Base-by-base conservation (phyloP, 2,329 filamentous ascomycete genomes). In the Eurotiales sp. region DNA sequence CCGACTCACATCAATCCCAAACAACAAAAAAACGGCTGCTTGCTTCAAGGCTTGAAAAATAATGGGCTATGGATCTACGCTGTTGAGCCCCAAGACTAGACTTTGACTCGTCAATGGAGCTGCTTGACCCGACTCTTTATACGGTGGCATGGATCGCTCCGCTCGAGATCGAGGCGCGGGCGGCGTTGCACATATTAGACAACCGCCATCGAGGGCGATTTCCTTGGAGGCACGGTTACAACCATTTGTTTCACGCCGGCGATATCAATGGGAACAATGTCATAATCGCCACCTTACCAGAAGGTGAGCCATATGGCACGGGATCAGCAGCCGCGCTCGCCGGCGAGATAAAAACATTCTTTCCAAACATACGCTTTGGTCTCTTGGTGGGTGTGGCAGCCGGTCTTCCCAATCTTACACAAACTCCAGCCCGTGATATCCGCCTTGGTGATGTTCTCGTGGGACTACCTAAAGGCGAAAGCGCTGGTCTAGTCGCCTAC, bases 401-500 rank as follows among this genome's bases (percentile, higher is more conserved):
- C 0, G 69, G 69, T 0, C 60, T 72, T 2, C 69, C 66, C 0
- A 57, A 64, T 27, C 53, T 68, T 2, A 44, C 40, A 1, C 29
- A 14, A 41, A 23, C 2, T 15, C 43, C 67, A 0, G 57, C 60
- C 1, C 56, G 57, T 2, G 69, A 72, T 53, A 72, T 72, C 11
- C 64, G 70, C 3, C 60, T 72, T n/a, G 70, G 69, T 1, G 66
- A 72, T 54, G 60, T 72, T 0, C 60, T 73, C 4, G 64, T 73
- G 1, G 63, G 58, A 6, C 41, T 67, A 2, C 52, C 62, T 0
- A 46, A 60, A 0, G 56, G 59, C 0, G 59, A 66, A 0, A 59
- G 53, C 14, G 51, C 65, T 0, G 66, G 58, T 0, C 37, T 71
- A 0, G 41, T 72, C 1, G 57, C 65, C 0, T 73, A 71, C 23